A percentile compares a stretch with the other conserved stretches of the same genome.
phyloP scores from a whole-genome alignment of 805 yeast genomes.

The Yarrowia osloensis region DNA sequence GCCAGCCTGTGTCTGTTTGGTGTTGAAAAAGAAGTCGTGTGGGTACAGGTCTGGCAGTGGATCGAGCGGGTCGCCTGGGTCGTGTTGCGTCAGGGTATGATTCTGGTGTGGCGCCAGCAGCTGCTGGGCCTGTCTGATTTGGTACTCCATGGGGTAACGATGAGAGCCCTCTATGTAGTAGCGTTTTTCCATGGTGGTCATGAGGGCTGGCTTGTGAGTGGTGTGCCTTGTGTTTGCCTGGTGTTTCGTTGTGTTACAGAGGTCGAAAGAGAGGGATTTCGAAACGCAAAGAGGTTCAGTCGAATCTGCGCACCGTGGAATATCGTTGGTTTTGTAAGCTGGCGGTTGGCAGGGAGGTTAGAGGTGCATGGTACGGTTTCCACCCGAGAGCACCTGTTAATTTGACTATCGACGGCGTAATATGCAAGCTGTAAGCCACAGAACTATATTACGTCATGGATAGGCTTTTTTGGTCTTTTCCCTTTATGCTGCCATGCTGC shows the following conservation, averaged over 20 bases:
- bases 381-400: neutral
- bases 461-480: constrained; percentile 25
- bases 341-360: neutral
- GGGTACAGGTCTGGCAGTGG: constrained; percentile 24
- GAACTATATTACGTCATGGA: constrained; percentile 29
- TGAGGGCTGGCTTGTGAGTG: neutral
- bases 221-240: neutral
- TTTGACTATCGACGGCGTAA: constrained; percentile 11
- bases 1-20: constrained; percentile 11
- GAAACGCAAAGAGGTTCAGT: neutral
- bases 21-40: constrained; percentile 27
- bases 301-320: neutral
- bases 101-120: constrained; percentile 27
- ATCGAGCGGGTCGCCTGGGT: constrained; percentile 23
- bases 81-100: constrained; percentile 25
- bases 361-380: constrained; percentile 14
- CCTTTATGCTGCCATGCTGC: constrained; percentile 12
- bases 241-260: too few relatives aligned
- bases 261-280: neutral
- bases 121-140: constrained; percentile 28
- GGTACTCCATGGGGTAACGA: constrained; percentile 30
- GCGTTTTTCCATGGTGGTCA: constrained; percentile 24
- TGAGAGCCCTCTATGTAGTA: constrained; percentile 25
- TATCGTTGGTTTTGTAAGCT: constrained; percentile 17
- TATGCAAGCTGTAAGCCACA: constrained; percentile 30